Evolutionary conservation across 495 filamentous ascomycete genomes (phyloP).

Genomic region (Aspergillus nidulans): DNA sequence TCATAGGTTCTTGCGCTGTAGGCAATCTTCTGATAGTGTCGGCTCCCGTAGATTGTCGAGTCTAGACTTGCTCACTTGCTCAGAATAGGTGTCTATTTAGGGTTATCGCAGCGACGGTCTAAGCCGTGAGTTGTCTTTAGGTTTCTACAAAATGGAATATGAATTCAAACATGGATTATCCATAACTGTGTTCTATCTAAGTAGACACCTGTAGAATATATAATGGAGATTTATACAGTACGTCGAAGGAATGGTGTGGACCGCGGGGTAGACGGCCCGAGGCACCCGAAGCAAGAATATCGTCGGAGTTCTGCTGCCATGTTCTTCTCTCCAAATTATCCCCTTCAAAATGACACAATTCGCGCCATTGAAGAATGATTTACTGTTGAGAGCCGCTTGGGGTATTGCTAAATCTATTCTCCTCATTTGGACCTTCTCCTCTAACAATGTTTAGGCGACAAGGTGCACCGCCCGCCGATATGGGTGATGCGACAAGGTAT

Average conservation of each 20-base stretch:
- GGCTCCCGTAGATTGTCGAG: too few relatives aligned
- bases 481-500: slow-evolving; percentile 99
- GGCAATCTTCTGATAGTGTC: not conserved
- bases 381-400: slow-evolving; percentile 81
- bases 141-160: not conserved
- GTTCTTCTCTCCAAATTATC: slow-evolving; percentile 17
- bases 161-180: not conserved
- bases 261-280: slow-evolving; percentile 13
- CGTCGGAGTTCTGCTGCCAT: slow-evolving; percentile 5
- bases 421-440: slow-evolving; percentile 6
- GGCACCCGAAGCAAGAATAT: slow-evolving; percentile 11
- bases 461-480: slow-evolving; percentile 85
- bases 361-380: slow-evolving; percentile 80
- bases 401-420: slow-evolving; percentile 47
- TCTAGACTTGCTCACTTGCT: not conserved
- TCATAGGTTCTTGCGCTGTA: slow-evolving; percentile 1
- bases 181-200: too few relatives aligned
- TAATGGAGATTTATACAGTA: not conserved
- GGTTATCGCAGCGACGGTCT: not conserved
- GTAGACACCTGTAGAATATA: too few relatives aligned
- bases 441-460: slow-evolving; percentile 60
- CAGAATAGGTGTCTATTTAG: not conserved
- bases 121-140: too few relatives aligned
- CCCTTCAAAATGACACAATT: slow-evolving; percentile 59
- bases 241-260: not conserved